Percentiles rank a stretch among this genome's conserved stretches.
Conservation (phyloP, 306 rosid genomes). For the Calophaca sinica region DNA sequence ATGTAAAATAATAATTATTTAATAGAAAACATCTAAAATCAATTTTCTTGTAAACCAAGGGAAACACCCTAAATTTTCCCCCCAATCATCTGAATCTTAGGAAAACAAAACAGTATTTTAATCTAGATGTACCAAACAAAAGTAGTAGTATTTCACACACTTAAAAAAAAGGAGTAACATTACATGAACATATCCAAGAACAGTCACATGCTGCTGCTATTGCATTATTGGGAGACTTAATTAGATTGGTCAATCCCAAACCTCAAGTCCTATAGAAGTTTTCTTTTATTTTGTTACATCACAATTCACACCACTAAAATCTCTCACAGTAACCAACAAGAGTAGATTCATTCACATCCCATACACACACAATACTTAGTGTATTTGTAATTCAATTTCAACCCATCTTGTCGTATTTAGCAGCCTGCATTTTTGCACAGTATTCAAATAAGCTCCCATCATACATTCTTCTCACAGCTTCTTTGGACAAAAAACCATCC, state of each 20-base stretch:
- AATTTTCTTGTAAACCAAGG: no score
- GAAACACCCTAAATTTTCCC: no score
- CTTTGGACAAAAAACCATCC: conserved; percentile 76
- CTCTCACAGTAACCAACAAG: background rate
- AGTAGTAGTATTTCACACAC: no score
- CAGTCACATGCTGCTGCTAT: background rate
- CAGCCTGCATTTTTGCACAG: conserved; percentile 65
- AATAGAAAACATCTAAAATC: no score
- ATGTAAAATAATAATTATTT: no score
- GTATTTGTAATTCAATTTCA: conserved; percentile 30
- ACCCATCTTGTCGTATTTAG: conserved; percentile 51
- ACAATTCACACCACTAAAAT: background rate
- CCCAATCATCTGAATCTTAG: no score
- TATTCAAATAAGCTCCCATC: conserved; percentile 92
- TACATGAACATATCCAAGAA: background rate
- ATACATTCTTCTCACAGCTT: conserved; percentile 72
- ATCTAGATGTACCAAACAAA: no score
- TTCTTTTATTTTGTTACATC: background rate
- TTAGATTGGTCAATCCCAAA: background rate
- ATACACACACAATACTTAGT: background rate
- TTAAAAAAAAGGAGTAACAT: background rate
- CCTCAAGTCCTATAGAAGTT: background rate
- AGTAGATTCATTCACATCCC: background rate
- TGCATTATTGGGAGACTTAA: background rate
- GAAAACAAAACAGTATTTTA: no score